Percentiles rank a stretch among this genome's conserved stretches.
phyloP scores from a whole-genome alignment of 2,329 filamentous ascomycete species.

The Alternaria burnsii region DNA sequence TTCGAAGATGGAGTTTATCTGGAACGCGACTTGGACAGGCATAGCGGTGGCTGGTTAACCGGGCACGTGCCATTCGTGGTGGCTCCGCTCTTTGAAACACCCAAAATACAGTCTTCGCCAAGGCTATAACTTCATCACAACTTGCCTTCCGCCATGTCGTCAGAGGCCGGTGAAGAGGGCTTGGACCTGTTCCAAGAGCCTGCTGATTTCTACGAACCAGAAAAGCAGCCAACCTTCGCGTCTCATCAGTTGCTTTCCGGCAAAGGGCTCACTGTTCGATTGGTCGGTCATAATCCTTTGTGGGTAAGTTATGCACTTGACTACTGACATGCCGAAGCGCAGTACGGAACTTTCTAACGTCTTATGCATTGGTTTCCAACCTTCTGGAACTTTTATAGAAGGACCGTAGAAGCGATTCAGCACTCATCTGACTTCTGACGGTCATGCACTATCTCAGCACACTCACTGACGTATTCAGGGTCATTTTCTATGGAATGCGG shows the following conservation, averaged over 20 bases:
- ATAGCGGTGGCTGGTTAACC: slow-evolving; percentile 20
- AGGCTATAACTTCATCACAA: slow-evolving; percentile 23
- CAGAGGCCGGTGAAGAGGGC: slow-evolving; percentile 47
- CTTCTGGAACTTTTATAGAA: slow-evolving; percentile 6
- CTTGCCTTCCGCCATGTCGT: slow-evolving; percentile 33
- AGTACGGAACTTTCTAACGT: slow-evolving; percentile 6
- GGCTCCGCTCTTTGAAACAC: slow-evolving; percentile 20
- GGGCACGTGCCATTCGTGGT: slow-evolving; percentile 16
- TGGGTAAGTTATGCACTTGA: slow-evolving; percentile 65
- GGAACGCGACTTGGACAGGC: slow-evolving; percentile 19
- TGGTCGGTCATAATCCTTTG: slow-evolving; percentile 86
- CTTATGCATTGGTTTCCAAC: not conserved
- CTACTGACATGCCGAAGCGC: not conserved
- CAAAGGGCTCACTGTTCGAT: slow-evolving; percentile 71
- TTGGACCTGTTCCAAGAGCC: slow-evolving; percentile 79
- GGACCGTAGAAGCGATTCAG: not conserved
- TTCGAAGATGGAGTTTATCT: slow-evolving; percentile 13
- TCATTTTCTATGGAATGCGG: slow-evolving; percentile 91
- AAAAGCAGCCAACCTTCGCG: slow-evolving; percentile 77
- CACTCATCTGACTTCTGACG: not conserved
- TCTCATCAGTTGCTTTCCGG: slow-evolving; percentile 75
- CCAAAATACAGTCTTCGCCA: slow-evolving; percentile 32
- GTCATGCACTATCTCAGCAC: not conserved
- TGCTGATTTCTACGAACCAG: slow-evolving; percentile 78
- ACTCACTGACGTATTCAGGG: slow-evolving; percentile 58